A percentile compares a stretch with the other conserved stretches of the same genome.
Evolutionary conservation across 2,329 filamentous ascomycete species (phyloP).

Genomic region (Penicillium crustosum): DNA sequence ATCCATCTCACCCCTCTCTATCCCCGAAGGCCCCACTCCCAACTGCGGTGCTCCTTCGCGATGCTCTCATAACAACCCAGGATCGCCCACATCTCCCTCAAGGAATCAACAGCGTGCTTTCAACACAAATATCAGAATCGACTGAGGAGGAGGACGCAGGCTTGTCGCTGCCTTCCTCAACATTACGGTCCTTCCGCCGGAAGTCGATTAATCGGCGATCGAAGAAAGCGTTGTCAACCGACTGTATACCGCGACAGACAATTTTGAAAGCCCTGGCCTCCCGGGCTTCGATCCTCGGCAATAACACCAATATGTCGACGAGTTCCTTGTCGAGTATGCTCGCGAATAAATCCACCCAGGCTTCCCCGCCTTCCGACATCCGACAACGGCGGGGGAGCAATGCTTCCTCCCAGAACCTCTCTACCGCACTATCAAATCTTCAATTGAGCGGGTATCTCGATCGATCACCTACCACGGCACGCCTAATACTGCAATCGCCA

Average conservation of each 20-base stretch:
- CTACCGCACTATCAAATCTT: constrained; percentile 56
- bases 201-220: constrained; percentile 37
- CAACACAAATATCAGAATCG: constrained; percentile 22
- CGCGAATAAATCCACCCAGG: constrained; percentile 34
- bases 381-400: constrained; percentile 44
- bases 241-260: constrained; percentile 73
- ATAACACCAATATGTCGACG: constrained; percentile 54
- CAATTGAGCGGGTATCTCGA: constrained; percentile 47
- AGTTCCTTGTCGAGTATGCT: constrained; percentile 61
- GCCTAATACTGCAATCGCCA: constrained; percentile 77
- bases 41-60: constrained; percentile 43
- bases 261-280: constrained; percentile 80
- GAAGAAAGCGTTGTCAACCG: constrained; percentile 58
- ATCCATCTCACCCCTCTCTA: constrained; percentile 20
- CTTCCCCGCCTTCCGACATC: constrained; percentile 24
- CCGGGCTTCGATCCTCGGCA: constrained; percentile 54
- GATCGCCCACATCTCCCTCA: constrained; percentile 31
- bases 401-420: constrained; percentile 59
- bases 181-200: constrained; percentile 37
- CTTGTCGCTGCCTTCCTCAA: constrained; percentile 30
- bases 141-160: constrained; percentile 28
- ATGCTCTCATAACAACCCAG: constrained; percentile 44
- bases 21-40: constrained; percentile 25
- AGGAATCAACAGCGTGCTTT: constrained; percentile 19
- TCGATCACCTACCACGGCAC: constrained; percentile 44